Conservation (phyloP, 495 filamentous ascomycete species). For the Hypoxylon trugodes region DNA sequence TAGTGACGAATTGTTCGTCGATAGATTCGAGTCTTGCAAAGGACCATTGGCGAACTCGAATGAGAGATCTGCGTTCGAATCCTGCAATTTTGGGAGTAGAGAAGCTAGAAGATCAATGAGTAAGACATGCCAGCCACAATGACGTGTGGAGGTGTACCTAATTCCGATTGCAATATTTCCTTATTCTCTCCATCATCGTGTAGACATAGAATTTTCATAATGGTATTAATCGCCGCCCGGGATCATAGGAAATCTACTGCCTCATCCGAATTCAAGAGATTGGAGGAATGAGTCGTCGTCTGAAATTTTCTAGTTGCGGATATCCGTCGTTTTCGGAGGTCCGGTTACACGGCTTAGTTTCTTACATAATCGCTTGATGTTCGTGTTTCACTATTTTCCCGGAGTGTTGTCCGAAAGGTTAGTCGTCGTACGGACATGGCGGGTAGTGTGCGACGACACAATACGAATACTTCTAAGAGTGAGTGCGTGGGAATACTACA, state of each 20-base stretch:
- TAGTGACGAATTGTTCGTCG: constrained; percentile 40
- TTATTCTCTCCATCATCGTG: constrained; percentile 70
- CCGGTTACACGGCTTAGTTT: constrained; percentile 6
- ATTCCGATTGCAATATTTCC: constrained; percentile 66
- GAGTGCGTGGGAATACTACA: no score
- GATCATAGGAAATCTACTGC: no score
- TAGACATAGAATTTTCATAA: constrained; percentile 68
- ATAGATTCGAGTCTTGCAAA: constrained; percentile 51
- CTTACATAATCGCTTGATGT: no score
- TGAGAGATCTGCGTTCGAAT: constrained; percentile 29
- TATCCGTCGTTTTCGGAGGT: constrained; percentile 22
- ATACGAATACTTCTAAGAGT: no score
- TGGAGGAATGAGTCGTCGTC: background rate
- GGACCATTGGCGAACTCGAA: constrained; percentile 69
- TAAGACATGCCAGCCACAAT: background rate
- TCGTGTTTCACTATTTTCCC: no score
- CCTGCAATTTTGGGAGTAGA: constrained; percentile 44
- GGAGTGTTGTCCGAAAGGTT: no score
- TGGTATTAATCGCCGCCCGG: no score
- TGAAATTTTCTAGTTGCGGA: constrained; percentile 1
- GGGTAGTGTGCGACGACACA: no score
- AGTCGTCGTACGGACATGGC: no score
- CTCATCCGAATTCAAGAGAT: no score
- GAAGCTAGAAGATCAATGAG: constrained; percentile 35
- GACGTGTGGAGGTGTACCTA: constrained; percentile 50